Evolutionary conservation across 768 basidiomycete genomes (phyloP).

Genomic region (Sporobolomyces phaffii): DNA sequence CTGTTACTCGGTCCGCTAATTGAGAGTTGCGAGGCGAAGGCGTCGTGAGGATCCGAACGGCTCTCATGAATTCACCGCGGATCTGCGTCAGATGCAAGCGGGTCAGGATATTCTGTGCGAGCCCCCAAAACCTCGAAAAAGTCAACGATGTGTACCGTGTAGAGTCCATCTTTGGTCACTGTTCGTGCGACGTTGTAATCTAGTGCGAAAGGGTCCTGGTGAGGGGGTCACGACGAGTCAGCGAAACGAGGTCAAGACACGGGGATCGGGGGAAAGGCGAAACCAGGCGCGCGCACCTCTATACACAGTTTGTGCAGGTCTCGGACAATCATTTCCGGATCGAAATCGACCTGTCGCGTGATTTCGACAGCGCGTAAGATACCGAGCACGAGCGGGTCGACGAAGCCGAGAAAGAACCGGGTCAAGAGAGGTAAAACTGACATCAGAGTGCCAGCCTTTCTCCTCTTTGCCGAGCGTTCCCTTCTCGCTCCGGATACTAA

Average conservation of each 20-base stretch:
- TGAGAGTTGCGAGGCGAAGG: slow-evolving; percentile 51
- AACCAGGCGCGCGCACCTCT: slow-evolving; percentile 75
- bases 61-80: slow-evolving; percentile 97
- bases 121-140: neutral
- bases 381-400: too few species aligned
- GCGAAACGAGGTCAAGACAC: too few species aligned
- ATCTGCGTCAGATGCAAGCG: too few species aligned
- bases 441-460: slow-evolving; percentile 94
- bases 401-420: neutral
- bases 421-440: slow-evolving; percentile 47
- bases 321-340: slow-evolving; percentile 47
- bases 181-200: slow-evolving; percentile 95
- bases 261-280: neutral
- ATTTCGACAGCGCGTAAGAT: too few species aligned
- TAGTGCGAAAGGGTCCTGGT: slow-evolving; percentile 90
- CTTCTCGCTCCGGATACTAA: slow-evolving; percentile 66
- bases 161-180: slow-evolving; percentile 91
- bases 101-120: too few species aligned
- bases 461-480: slow-evolving; percentile 81
- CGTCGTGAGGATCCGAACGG: slow-evolving; percentile 68
- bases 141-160: slow-evolving; percentile 51
- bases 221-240: too few species aligned
- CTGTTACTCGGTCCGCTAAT: slow-evolving; percentile 59
- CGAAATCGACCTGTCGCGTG: slow-evolving; percentile 31
- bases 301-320: slow-evolving; percentile 94